Evolutionary conservation across 2,329 filamentous ascomycete genomes (phyloP).

Genomic region (Apiospora koreana): DNA sequence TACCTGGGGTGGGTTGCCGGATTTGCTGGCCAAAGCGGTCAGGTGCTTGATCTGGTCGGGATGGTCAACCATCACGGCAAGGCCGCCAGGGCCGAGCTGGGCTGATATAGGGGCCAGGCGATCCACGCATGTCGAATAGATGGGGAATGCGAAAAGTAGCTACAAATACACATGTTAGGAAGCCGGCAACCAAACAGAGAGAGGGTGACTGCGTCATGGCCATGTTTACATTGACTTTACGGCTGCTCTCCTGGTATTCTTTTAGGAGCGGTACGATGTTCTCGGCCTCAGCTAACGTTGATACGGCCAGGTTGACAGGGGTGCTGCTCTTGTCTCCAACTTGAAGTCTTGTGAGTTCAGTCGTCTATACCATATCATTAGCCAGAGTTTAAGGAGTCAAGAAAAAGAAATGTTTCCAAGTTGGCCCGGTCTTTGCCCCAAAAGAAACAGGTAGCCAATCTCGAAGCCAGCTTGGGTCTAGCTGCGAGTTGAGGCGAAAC

Average conservation of each 20-base stretch:
- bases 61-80: conserved; percentile 73
- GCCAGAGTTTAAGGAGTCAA: neutral
- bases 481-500: neutral
- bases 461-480: neutral
- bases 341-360: conserved; percentile 67
- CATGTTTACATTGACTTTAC: conserved; percentile 56
- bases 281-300: conserved; percentile 75
- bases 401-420: neutral
- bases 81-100: conserved; percentile 53
- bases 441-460: neutral
- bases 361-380: conserved; percentile 50
- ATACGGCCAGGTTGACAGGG: conserved; percentile 66
- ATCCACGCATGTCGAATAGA: conserved; percentile 60
- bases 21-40: conserved; percentile 41
- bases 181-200: neutral
- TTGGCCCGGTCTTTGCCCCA: neutral
- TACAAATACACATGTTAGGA: conserved; percentile 26
- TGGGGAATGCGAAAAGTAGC: conserved; percentile 73
- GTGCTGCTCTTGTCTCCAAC: conserved; percentile 55
- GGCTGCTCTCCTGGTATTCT: conserved; percentile 55
- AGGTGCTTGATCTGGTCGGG: conserved; percentile 55
- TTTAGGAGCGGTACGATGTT: conserved; percentile 61
- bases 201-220: neutral
- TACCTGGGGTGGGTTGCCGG: conserved; percentile 52
- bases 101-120: conserved; percentile 60